A percentile compares a stretch with the other conserved stretches of the same genome.
Evolutionary conservation across 306 rosid genomes (phyloP).

Genomic region (Cicer pinnatifidum): DNA sequence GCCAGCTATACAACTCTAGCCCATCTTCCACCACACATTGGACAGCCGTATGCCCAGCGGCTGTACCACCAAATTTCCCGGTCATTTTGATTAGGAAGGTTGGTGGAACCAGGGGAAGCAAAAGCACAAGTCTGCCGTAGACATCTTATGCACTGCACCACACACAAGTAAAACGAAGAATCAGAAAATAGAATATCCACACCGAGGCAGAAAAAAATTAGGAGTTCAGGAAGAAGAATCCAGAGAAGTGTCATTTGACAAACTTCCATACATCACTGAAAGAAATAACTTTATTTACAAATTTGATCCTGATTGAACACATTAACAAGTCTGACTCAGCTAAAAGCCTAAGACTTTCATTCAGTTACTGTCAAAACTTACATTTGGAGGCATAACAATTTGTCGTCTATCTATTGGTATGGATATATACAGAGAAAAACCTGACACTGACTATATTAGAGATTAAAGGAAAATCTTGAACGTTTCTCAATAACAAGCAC

Average conservation of each 20-base stretch:
- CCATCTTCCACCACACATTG: conserved; percentile 98
- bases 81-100: conserved; percentile 59
- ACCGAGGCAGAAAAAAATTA: neutral
- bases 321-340: conserved; percentile 13
- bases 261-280: conserved; percentile 9
- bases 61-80: conserved; percentile 89
- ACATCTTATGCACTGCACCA: conserved; percentile 91
- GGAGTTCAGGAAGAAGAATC: conserved; percentile 25
- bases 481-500: conserved; percentile 10
- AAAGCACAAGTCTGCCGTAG: conserved; percentile 93
- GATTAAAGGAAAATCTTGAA: neutral
- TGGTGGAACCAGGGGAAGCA: conserved; percentile 64
- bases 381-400: neutral
- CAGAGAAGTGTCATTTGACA: neutral
- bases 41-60: conserved; percentile 93
- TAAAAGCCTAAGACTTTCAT: neutral
- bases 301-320: conserved; percentile 20
- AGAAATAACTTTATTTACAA: conserved; percentile 26
- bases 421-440: conserved; percentile 22
- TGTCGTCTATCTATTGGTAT: conserved; percentile 12
- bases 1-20: conserved; percentile 77
- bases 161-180: conserved; percentile 10
- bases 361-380: conserved; percentile 18
- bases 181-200: conserved; percentile 25
- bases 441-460: neutral